Evolutionary conservation across 2,329 filamentous ascomycete genomes (phyloP).

Genomic region (Cladosporium sp.): DNA sequence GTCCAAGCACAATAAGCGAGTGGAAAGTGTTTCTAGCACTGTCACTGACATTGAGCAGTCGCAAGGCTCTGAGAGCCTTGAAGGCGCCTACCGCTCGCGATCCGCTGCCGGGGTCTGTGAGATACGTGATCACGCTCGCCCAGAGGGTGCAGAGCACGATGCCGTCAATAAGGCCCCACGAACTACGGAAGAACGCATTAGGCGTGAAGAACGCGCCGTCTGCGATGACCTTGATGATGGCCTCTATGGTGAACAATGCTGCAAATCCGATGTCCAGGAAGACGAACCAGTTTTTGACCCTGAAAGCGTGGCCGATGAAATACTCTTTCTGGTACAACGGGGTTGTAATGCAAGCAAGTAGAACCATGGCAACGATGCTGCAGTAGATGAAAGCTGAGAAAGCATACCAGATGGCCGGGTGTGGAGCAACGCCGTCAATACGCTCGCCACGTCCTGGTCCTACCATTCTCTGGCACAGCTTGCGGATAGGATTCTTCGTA

Average conservation of each 20-base stretch:
- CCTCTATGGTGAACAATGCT: slow-evolving; percentile 78
- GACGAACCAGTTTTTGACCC: slow-evolving; percentile 83
- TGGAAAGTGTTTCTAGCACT: slow-evolving; percentile 95
- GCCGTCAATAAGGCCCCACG: slow-evolving; percentile 94
- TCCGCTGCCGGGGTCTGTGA: slow-evolving; percentile 76
- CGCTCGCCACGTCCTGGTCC: slow-evolving; percentile 88
- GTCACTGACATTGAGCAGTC: slow-evolving; percentile 91
- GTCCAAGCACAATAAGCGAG: slow-evolving; percentile 87
- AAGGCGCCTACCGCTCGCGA: slow-evolving; percentile 92
- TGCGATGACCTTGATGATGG: slow-evolving; percentile 85
- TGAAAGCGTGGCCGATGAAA: slow-evolving; percentile 43
- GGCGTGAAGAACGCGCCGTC: slow-evolving; percentile 96
- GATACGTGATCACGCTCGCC: slow-evolving; percentile 84
- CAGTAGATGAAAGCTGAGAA: slow-evolving; percentile 94
- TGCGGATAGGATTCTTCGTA: slow-evolving; percentile 72
- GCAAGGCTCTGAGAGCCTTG: slow-evolving; percentile 87
- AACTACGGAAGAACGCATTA: slow-evolving; percentile 93
- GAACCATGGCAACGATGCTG: slow-evolving; percentile 95
- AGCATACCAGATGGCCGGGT: slow-evolving; percentile 83
- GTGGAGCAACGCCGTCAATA: slow-evolving; percentile 84
- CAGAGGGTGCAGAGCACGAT: slow-evolving; percentile 88
- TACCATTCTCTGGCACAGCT: slow-evolving; percentile 81
- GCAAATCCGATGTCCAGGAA: slow-evolving; percentile 92
- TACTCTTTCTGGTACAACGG: slow-evolving; percentile 91
- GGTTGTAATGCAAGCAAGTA: slow-evolving; percentile 89